Evolutionary conservation across 2,329 filamentous ascomycete genomes (phyloP), one percentile per base, ranked within the genome.

Genomic region (Monosporascus sp.): DNA sequence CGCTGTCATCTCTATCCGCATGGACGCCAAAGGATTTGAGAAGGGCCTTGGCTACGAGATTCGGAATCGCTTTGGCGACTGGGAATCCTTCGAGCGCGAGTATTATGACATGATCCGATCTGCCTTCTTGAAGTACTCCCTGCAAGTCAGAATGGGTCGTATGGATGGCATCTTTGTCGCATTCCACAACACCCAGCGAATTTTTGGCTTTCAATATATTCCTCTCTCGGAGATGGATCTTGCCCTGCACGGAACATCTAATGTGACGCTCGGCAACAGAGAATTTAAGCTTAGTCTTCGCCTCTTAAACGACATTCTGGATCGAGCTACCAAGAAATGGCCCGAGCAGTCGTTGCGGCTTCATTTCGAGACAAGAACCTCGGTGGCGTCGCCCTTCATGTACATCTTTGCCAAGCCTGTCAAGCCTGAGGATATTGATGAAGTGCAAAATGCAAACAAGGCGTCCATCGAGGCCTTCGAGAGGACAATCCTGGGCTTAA

Each of bases 141-240:
- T 99, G 31, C 94, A 99, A 71, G 95, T 93, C 27, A 89, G 94
- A 45, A 95, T 99, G 83, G 94, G 95, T 18, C 85, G 92, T 48
- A 99, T 99, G 95, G 93, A 99, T 66, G 94, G 94, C 51, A 97
- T 97, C 48, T 99, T 97, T 65, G 89, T 97, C 22, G 94, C 94
- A 2, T 99, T 85, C 68, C 94, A 99, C 75, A 99, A 99, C 68
- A 89, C 91, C 2, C 81, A 92, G 70, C 88, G 92, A 51, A 96
- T 99, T 48, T 99, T 99, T 67, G 94, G 94, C 6, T 99, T 99
- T 70, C 94, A 99, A 70, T 99, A 99, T 67, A 81, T 99, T 55
- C 85, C 85, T 54, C 72, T 97, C 15, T 68, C 82, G 4, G 94
- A 99, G 65, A 91, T 99, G 87, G 94, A 99, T 67, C 67, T 78